phyloP scores from a whole-genome alignment of 2,329 filamentous ascomycete genomes.

The Capronia americana region DNA sequence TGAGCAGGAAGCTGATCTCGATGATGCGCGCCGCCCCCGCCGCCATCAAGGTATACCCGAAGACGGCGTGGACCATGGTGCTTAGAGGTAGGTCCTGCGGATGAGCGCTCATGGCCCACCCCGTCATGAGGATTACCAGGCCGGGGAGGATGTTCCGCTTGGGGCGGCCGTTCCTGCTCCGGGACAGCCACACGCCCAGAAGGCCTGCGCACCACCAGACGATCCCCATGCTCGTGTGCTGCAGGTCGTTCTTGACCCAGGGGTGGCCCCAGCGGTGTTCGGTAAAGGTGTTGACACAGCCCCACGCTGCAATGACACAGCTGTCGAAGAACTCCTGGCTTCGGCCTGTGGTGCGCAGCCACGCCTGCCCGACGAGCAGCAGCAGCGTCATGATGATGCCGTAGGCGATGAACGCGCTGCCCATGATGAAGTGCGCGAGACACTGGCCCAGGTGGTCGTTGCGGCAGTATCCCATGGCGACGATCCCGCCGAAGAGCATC shows the following conservation, averaged over 20 bases:
- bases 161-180: constrained; percentile 79
- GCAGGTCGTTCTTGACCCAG: constrained; percentile 93
- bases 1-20: constrained; percentile 86
- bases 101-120: constrained; percentile 94
- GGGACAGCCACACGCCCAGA: constrained; percentile 89
- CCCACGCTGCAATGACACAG: constrained; percentile 88
- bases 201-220: constrained; percentile 97
- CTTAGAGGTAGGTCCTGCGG: constrained; percentile 84
- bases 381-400: constrained; percentile 86
- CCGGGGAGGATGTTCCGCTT: constrained; percentile 93
- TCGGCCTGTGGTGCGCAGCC: constrained; percentile 79
- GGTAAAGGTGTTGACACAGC: constrained; percentile 96
- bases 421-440: constrained; percentile 98
- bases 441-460: constrained; percentile 92
- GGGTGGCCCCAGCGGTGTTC: constrained; percentile 90
- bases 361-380: constrained; percentile 84
- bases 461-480: constrained; percentile 88
- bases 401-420: constrained; percentile 92
- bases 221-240: constrained; percentile 99
- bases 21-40: constrained; percentile 84
- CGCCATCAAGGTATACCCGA: constrained; percentile 94
- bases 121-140: constrained; percentile 88
- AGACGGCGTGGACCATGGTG: constrained; percentile 84
- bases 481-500: constrained; percentile 96
- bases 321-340: constrained; percentile 98